Evolutionary conservation across 2,329 filamentous ascomycete species (phyloP).

Genomic region (Pestalotiopsis sp.): DNA sequence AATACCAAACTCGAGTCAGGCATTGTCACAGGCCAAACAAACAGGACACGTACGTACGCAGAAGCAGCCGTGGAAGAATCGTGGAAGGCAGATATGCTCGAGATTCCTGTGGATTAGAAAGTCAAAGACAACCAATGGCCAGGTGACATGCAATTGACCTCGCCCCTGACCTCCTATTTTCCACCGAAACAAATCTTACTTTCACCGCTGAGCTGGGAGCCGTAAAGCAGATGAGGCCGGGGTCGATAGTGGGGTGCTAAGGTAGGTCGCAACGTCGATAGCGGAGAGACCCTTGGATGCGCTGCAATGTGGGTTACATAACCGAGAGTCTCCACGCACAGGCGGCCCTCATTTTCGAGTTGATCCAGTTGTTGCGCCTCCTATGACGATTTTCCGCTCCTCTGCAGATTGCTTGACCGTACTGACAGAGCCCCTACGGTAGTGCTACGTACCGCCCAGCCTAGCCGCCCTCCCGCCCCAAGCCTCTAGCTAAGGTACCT

Average conservation of each 20-base stretch:
- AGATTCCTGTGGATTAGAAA: not conserved
- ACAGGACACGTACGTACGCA: not conserved
- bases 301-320: not conserved
- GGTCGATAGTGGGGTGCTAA: constrained; percentile 3
- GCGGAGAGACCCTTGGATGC: not conserved
- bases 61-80: not conserved
- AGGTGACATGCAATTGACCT: not conserved
- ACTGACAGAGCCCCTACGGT: not conserved
- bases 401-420: constrained; percentile 1
- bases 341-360: constrained; percentile 6
- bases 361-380: not conserved
- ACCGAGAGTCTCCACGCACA: constrained; percentile 5
- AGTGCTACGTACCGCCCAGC: not conserved
- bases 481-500: not conserved
- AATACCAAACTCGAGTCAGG: not conserved
- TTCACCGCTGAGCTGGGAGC: not conserved
- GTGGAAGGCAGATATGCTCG: not conserved
- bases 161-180: not conserved
- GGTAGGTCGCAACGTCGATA: not conserved
- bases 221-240: not conserved
- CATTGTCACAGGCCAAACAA: not conserved
- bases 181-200: not conserved
- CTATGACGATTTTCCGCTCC: constrained; percentile 11
- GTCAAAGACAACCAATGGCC: not conserved
- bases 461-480: not conserved